Evolutionary conservation across 2,329 filamentous ascomycete species (phyloP).

Genomic region (Peltaster fructicola): DNA sequence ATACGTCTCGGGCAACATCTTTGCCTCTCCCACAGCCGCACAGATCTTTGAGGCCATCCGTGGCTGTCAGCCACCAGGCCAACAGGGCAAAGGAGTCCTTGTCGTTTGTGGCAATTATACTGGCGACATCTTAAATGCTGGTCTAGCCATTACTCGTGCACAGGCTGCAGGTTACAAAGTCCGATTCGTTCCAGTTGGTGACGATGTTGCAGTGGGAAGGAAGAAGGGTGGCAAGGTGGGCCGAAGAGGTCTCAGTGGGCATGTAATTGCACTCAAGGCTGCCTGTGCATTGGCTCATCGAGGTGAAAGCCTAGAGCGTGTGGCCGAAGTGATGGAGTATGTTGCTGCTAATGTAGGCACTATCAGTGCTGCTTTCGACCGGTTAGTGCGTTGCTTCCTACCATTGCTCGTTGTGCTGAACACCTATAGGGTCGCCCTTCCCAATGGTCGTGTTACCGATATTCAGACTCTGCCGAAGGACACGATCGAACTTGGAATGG

Average conservation of each 20-base stretch:
- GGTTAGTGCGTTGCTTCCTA: slow-evolving; percentile 10
- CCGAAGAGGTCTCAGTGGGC: slow-evolving; percentile 42
- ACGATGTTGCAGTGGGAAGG: slow-evolving; percentile 46
- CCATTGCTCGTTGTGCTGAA: not conserved
- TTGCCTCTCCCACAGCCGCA: slow-evolving; percentile 44
- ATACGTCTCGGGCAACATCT: slow-evolving; percentile 44
- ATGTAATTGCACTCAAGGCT: slow-evolving; percentile 43
- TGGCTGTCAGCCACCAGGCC: slow-evolving; percentile 33
- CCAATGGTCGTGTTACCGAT: slow-evolving; percentile 39
- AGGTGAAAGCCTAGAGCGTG: slow-evolving; percentile 16
- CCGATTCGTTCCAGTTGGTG: slow-evolving; percentile 42
- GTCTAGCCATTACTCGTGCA: slow-evolving; percentile 41
- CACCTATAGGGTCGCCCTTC: slow-evolving; percentile 17
- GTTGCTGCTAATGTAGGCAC: slow-evolving; percentile 20
- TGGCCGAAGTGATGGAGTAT: slow-evolving; percentile 21
- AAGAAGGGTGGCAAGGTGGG: slow-evolving; percentile 40
- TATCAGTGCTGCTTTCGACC: slow-evolving; percentile 19
- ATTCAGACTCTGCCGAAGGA: slow-evolving; percentile 35
- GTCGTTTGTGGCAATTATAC: slow-evolving; percentile 49
- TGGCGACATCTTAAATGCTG: slow-evolving; percentile 45
- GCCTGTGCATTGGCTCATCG: slow-evolving; percentile 34
- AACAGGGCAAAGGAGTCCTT: slow-evolving; percentile 30
- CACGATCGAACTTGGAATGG: slow-evolving; percentile 47
- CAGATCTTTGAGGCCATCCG: slow-evolving; percentile 44
- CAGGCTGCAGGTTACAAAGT: slow-evolving; percentile 36